Evolutionary conservation across 306 rosid genomes (phyloP).

Genomic region (Potentilla sterilis): DNA sequence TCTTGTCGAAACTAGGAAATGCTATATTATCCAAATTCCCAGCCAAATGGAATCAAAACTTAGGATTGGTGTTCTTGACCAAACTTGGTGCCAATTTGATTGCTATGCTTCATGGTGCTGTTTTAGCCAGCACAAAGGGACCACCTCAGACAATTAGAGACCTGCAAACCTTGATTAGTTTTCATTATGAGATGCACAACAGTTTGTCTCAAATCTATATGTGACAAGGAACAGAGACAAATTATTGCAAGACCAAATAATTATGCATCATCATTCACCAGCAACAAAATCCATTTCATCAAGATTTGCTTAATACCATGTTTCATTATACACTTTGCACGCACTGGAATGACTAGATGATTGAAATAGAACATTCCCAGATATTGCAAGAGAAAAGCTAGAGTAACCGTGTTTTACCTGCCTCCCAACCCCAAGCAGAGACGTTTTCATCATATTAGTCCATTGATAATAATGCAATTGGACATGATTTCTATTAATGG

Average conservation of each 20-base stretch:
- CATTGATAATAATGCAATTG: not conserved
- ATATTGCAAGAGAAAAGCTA: not conserved
- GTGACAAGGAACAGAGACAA: conserved; percentile 9
- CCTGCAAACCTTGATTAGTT: not conserved
- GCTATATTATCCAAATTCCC: not conserved
- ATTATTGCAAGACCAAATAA: conserved; percentile 7
- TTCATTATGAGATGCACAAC: conserved; percentile 1
- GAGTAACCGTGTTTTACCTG: not conserved
- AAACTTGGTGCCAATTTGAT: conserved; percentile 2
- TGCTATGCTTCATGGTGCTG: not conserved
- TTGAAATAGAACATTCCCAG: not conserved
- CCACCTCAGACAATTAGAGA: not conserved
- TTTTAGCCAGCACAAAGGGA: conserved; percentile 4
- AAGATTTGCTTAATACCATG: not conserved
- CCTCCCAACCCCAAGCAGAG: not conserved
- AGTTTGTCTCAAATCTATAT: not conserved
- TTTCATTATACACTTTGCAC: not conserved
- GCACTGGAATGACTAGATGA: no score
- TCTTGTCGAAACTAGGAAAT: not conserved
- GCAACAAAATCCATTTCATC: not conserved
- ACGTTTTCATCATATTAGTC: not conserved
- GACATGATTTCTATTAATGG: not conserved
- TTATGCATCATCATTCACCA: conserved; percentile 7
- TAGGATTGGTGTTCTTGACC: not conserved
- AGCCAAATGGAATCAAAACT: not conserved